Percentiles rank a stretch among this genome's conserved stretches.
These are phyloP conservation scores for Scedosporium boydii DNA, from an alignment of 2,329 filamentous ascomycete genomes.

Conservation along the genomic window DNA sequence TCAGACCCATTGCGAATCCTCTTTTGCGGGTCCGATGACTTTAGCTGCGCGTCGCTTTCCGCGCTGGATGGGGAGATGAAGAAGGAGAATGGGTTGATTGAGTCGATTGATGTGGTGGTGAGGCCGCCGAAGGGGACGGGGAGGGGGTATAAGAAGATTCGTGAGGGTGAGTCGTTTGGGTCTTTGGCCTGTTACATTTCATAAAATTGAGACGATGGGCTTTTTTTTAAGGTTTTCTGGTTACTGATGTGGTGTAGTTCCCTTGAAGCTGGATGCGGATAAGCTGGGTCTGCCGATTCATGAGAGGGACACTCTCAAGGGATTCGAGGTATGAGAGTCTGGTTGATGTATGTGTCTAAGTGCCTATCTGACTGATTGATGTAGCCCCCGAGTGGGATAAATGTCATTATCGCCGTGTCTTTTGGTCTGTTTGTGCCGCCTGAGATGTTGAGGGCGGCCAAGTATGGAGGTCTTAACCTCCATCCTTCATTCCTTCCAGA, in stretches of 20 bases:
- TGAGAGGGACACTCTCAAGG: slow-evolving; percentile 70
- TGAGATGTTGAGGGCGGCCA: slow-evolving; percentile 57
- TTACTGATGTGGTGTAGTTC: slow-evolving; percentile 41
- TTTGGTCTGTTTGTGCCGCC: slow-evolving; percentile 85
- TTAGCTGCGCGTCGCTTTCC: slow-evolving; percentile 69
- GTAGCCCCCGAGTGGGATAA: slow-evolving; percentile 51
- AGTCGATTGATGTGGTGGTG: slow-evolving; percentile 78
- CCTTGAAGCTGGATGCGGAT: slow-evolving; percentile 58
- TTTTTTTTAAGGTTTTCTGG: background rate
- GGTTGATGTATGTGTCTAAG: background rate
- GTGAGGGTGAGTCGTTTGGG: slow-evolving; percentile 43
- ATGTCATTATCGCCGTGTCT: slow-evolving; percentile 84
- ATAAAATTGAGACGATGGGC: too few species aligned
- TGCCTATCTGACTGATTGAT: background rate
- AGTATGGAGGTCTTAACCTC: slow-evolving; percentile 84
- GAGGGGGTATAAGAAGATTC: slow-evolving; percentile 59
- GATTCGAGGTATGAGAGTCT: slow-evolving; percentile 55
- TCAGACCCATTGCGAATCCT: slow-evolving; percentile 67
- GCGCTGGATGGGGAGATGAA: slow-evolving; percentile 56
- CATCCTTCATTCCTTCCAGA: slow-evolving; percentile 88
- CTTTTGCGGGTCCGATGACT: slow-evolving; percentile 89
- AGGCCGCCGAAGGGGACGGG: slow-evolving; percentile 71
- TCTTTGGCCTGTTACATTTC: background rate
- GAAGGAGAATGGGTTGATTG: slow-evolving; percentile 44
- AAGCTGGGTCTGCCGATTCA: slow-evolving; percentile 59